Conservation (phyloP, 305 asterid genomes). For the Ruellia speciosa region DNA sequence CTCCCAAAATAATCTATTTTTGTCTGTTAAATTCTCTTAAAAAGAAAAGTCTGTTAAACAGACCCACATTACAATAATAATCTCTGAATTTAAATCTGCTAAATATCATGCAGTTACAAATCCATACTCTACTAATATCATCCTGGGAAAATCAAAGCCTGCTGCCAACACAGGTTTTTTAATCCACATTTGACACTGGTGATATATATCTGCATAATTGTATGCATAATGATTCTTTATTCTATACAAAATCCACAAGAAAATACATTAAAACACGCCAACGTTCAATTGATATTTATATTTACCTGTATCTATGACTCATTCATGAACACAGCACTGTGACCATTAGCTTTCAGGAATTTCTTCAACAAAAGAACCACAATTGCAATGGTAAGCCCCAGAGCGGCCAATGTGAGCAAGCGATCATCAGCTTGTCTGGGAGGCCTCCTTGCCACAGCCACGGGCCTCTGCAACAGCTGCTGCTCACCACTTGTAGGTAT, state of each 20-base stretch:
- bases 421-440: constrained; percentile 38
- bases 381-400: constrained; percentile 4
- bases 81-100: too few species aligned
- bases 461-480: constrained; percentile 25
- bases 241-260: background rate
- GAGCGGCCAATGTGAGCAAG: background rate
- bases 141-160: background rate
- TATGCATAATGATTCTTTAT: background rate
- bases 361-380: background rate
- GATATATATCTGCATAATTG: background rate
- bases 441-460: constrained; percentile 19
- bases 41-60: too few species aligned
- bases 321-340: background rate
- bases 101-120: background rate
- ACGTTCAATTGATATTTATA: background rate
- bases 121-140: background rate
- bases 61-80: too few species aligned
- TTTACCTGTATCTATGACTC: constrained; percentile 1
- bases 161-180: background rate
- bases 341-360: constrained; percentile 1
- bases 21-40: too few species aligned
- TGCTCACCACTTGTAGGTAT: constrained; percentile 19
- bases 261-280: background rate
- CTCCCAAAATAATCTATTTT: too few species aligned
- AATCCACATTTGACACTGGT: background rate